Evolutionary conservation across 2,329 filamentous ascomycete genomes (phyloP).

Genomic region (Ceratocystis albifundus): DNA sequence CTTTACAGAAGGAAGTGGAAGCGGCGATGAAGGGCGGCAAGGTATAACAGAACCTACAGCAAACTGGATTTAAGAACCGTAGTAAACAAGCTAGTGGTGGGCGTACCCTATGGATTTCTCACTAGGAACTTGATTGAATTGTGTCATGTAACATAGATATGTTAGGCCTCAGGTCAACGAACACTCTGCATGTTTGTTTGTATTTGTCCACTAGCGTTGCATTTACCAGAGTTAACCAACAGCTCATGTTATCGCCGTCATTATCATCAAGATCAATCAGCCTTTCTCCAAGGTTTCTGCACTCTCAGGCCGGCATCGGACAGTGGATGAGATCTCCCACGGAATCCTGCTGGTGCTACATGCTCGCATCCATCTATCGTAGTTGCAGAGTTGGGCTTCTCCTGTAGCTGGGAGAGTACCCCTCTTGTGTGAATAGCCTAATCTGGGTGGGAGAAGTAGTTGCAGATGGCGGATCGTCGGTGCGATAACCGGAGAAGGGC

Average conservation of each 20-base stretch:
- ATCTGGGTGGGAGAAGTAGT: not conserved
- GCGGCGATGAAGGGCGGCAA: constrained; percentile 30
- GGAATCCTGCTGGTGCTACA: not conserved
- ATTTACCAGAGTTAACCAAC: not conserved
- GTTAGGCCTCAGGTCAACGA: not conserved
- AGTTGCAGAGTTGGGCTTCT: not conserved
- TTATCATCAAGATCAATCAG: no score
- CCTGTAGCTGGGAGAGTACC: not conserved
- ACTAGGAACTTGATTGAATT: not conserved
- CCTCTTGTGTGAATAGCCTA: not conserved
- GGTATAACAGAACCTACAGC: not conserved
- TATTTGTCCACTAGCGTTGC: not conserved
- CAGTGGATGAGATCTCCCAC: not conserved
- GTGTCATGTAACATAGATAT: not conserved
- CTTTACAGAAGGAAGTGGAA: constrained; percentile 65
- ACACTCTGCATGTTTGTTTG: not conserved
- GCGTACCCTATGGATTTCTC: no score
- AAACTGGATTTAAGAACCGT: no score
- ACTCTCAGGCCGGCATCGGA: not conserved
- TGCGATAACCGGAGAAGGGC: not conserved
- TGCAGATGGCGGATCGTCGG: not conserved
- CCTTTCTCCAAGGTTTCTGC: not conserved
- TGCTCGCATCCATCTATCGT: not conserved
- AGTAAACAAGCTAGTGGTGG: no score
- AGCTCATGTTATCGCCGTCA: not conserved